phyloP scores from a whole-genome alignment of 805 yeast genomes.

The Candida saitoana region DNA sequence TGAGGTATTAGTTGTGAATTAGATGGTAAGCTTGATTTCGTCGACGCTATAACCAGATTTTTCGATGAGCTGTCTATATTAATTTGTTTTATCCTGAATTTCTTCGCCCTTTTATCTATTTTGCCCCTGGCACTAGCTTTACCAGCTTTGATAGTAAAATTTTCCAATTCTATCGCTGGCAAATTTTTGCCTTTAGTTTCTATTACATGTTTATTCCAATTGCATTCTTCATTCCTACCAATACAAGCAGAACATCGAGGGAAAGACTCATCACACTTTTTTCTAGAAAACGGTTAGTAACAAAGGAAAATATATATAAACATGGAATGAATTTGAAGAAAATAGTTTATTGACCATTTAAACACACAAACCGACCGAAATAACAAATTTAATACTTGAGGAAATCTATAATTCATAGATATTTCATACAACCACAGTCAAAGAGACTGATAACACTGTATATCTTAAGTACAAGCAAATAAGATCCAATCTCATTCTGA shows the following conservation, averaged over 20 bases:
- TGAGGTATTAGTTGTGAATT: neutral
- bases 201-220: slow-evolving; percentile 1
- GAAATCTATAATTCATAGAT: no score
- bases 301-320: neutral
- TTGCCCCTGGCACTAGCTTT: no score
- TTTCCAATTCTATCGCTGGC: neutral
- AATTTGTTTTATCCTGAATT: no score
- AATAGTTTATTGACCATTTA: neutral
- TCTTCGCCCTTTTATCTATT: no score
- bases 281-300: slow-evolving; percentile 3
- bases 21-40: neutral
- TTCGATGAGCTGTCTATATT: neutral
- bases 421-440: no score
- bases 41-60: neutral
- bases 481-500: no score
- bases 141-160: no score
- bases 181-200: neutral
- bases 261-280: slow-evolving; percentile 6
- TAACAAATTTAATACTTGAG: no score
- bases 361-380: neutral
- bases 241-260: slow-evolving; percentile 5
- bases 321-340: neutral
- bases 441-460: no score
- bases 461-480: no score
- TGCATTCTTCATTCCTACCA: slow-evolving; percentile 2